Conservation (phyloP, 2,329 filamentous ascomycete genomes). For the Zymoseptoria passerinii region DNA sequence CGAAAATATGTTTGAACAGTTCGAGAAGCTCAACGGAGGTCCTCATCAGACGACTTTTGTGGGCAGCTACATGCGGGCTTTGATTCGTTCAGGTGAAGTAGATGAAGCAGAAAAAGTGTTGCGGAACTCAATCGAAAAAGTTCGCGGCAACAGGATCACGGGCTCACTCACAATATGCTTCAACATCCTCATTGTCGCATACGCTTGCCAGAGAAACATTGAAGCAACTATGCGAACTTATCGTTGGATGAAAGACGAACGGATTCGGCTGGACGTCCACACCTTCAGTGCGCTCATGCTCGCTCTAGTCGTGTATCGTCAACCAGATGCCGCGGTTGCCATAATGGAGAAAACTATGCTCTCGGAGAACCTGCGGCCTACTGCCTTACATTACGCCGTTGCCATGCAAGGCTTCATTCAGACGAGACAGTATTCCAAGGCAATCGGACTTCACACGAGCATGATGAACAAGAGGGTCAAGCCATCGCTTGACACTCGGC, state of each 20-base stretch:
- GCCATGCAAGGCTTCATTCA: conserved; percentile 44
- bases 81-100: conserved; percentile 39
- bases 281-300: conserved; percentile 58
- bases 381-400: conserved; percentile 46
- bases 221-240: conserved; percentile 47
- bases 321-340: conserved; percentile 48
- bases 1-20: conserved; percentile 52
- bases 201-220: conserved; percentile 56
- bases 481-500: conserved; percentile 37
- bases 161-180: conserved; percentile 58
- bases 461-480: conserved; percentile 36
- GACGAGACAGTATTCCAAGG: conserved; percentile 37
- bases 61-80: conserved; percentile 58
- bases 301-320: conserved; percentile 43
- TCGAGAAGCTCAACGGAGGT: conserved; percentile 49
- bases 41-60: conserved; percentile 50
- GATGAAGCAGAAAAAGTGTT: conserved; percentile 44
- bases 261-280: conserved; percentile 45
- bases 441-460: conserved; percentile 40
- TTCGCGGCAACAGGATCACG: conserved; percentile 36
- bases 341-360: conserved; percentile 46
- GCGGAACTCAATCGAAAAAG: conserved; percentile 41
- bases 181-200: conserved; percentile 66
- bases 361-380: conserved; percentile 36
- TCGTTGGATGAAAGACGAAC: conserved; percentile 45